A percentile compares a stretch with the other conserved stretches of the same genome.
Evolutionary conservation across 2,329 filamentous ascomycete species (phyloP).

Genomic region (Clonostachys rhizophaga): DNA sequence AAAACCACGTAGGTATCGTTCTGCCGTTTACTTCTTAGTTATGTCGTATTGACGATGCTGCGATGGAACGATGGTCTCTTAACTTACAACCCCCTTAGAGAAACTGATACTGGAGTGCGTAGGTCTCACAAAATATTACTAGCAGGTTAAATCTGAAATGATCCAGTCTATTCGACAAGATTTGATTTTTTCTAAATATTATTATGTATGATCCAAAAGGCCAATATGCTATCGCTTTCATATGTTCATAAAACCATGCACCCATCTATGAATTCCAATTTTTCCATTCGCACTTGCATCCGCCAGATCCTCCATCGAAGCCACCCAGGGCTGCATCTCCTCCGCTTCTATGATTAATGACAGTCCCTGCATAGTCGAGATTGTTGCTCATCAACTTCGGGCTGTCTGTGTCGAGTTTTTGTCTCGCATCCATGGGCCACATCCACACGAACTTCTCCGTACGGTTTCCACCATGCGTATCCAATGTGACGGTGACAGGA

Average conservation of each 20-base stretch:
- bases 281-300: conserved; percentile 57
- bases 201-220: no score
- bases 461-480: conserved; percentile 57
- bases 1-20: no score
- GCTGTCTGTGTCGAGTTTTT: conserved; percentile 35
- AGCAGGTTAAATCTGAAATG: no score
- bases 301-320: conserved; percentile 58
- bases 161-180: no score
- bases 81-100: no score
- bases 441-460: conserved; percentile 48
- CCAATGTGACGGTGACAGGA: conserved; percentile 54
- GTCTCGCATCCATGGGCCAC: conserved; percentile 41
- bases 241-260: not conserved
- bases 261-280: conserved; percentile 33
- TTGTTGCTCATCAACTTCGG: conserved; percentile 42
- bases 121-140: no score
- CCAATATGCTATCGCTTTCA: no score
- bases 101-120: no score
- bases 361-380: conserved; percentile 41
- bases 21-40: no score
- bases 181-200: no score
- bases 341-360: conserved; percentile 45
- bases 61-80: no score
- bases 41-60: no score
- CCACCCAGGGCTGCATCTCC: conserved; percentile 47